phyloP scores from a whole-genome alignment of 768 basidiomycete genomes.

The Galerina marginata region DNA sequence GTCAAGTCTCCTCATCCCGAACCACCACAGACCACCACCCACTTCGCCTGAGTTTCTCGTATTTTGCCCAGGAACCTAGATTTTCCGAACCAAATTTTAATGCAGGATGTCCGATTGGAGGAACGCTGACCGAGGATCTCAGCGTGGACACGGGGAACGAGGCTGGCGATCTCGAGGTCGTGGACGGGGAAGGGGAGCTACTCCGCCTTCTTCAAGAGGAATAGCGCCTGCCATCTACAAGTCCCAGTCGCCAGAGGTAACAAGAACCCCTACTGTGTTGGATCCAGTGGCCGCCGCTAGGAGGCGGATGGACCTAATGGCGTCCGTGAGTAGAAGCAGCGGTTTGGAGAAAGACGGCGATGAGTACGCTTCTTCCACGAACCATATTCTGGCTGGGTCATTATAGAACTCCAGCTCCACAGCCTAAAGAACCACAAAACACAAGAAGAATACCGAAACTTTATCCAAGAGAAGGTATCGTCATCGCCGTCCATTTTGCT shows the following conservation, averaged over 20 bases:
- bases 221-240: background rate
- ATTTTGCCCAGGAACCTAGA: background rate
- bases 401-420: slow-evolving; percentile 38
- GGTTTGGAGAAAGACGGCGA: slow-evolving; percentile 78
- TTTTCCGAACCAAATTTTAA: background rate
- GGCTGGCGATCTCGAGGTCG: slow-evolving; percentile 15
- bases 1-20: background rate
- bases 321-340: slow-evolving; percentile 79
- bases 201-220: background rate
- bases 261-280: background rate
- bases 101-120: slow-evolving; percentile 1
- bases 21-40: background rate
- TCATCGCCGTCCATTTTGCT: background rate
- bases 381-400: slow-evolving; percentile 13
- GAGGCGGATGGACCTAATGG: slow-evolving; percentile 64
- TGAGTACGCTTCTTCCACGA: slow-evolving; percentile 54
- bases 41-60: background rate
- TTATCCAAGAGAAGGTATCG: slow-evolving; percentile 68
- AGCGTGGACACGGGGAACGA: background rate
- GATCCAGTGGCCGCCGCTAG: slow-evolving; percentile 15
- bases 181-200: slow-evolving; percentile 10
- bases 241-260: no score
- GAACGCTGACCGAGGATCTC: slow-evolving; percentile 13
- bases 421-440: slow-evolving; percentile 64
- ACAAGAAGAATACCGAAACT: slow-evolving; percentile 72